phyloP scores from a whole-genome alignment of 805 yeast species.

The Yamadazyma sp. region DNA sequence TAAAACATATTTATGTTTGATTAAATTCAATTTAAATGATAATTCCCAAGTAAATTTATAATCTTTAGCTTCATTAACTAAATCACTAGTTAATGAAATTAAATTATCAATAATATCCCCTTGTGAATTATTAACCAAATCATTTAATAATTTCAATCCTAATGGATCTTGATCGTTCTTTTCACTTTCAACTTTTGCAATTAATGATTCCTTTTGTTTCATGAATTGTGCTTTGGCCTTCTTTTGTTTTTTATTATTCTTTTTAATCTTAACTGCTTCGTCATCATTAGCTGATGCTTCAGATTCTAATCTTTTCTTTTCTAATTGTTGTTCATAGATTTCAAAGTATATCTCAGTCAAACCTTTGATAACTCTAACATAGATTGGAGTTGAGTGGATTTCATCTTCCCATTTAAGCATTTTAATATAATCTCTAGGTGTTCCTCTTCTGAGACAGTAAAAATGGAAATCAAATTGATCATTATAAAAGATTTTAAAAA shows the following conservation, averaged over 20 bases:
- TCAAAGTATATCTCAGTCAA: conserved; percentile 56
- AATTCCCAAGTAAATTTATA: conserved; percentile 40
- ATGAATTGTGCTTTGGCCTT: conserved; percentile 48
- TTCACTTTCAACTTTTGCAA: conserved; percentile 41
- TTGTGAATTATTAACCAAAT: conserved; percentile 20
- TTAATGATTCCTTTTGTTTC: conserved; percentile 54
- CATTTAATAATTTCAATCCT: conserved; percentile 44
- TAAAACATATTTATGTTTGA: conserved; percentile 45
- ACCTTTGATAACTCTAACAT: conserved; percentile 66
- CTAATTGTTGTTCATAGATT: conserved; percentile 22
- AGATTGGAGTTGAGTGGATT: conserved; percentile 67
- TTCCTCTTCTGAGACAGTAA: conserved; percentile 86
- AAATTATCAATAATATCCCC: conserved; percentile 44
- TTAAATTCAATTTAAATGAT: conserved; percentile 36
- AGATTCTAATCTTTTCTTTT: conserved; percentile 11
- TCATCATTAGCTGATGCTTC: conserved; percentile 16
- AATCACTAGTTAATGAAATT: conserved; percentile 37
- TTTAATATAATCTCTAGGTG: conserved; percentile 77
- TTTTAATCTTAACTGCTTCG: conserved; percentile 15
- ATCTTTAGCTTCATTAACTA: conserved; percentile 41
- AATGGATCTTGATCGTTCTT: conserved; percentile 57
- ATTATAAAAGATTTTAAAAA: conserved; percentile 65
- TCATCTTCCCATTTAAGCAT: conserved; percentile 81
- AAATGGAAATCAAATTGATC: conserved; percentile 96
- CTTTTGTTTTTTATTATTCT: conserved; percentile 49